Evolutionary conservation across 176 grass and related monocot genomes (phyloP).

Genomic region (Triticum monococcum): DNA sequence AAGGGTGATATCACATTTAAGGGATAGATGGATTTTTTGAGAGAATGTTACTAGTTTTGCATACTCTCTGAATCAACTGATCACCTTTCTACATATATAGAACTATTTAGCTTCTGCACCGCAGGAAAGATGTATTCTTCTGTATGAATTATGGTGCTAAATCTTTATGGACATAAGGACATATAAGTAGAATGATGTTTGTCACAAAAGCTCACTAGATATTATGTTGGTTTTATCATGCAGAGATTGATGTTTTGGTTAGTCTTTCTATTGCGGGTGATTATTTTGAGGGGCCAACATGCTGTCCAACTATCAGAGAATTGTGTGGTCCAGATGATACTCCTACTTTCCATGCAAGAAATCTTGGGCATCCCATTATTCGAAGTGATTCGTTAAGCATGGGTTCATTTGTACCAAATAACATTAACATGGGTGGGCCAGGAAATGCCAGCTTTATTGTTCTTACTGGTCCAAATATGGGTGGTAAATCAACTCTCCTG

Average conservation of each 20-base stretch:
- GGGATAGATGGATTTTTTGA: neutral
- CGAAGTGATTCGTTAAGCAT: constrained; percentile 68
- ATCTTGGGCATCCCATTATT: constrained; percentile 85
- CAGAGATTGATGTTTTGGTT: constrained; percentile 92
- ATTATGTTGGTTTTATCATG: constrained; percentile 19
- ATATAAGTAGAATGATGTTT: neutral
- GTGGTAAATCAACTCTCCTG: constrained; percentile 97
- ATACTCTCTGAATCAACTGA: constrained; percentile 7
- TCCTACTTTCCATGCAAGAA: constrained; percentile 76
- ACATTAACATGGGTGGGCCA: constrained; percentile 70
- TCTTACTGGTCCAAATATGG: constrained; percentile 98
- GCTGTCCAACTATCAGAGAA: constrained; percentile 74
- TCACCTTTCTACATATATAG: neutral
- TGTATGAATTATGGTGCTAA: constrained; percentile 15
- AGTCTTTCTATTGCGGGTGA: constrained; percentile 84
- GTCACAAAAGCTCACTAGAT: constrained; percentile 22
- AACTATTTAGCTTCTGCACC: neutral
- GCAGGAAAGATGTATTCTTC: neutral
- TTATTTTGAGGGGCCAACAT: constrained; percentile 85
- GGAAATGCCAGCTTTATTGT: constrained; percentile 71
- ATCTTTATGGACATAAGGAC: constrained; percentile 2
- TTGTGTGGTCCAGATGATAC: constrained; percentile 34
- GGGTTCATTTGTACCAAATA: constrained; percentile 88
- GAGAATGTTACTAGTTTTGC: constrained; percentile 19
- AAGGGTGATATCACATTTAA: neutral